phyloP scores from a whole-genome alignment of 306 rosid genomes.

The Lathyrus oleraceus region DNA sequence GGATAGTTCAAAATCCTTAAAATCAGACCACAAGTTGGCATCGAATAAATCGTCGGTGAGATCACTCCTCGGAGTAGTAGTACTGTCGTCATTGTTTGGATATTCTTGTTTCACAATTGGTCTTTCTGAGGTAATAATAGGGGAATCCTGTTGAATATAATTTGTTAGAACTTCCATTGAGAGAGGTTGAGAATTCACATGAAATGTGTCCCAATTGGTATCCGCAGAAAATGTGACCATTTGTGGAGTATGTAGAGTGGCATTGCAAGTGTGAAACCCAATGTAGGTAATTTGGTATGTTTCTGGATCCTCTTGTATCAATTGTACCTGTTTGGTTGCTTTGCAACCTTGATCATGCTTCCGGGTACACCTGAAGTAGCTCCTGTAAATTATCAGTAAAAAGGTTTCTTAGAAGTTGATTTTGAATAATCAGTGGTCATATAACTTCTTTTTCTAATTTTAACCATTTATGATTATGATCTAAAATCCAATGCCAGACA shows the following conservation, averaged over 20 bases:
- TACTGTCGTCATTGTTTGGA: constrained; percentile 29
- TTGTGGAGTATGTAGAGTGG: constrained; percentile 43
- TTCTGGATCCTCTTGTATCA: constrained; percentile 46
- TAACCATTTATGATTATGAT: too few relatives aligned
- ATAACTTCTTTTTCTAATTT: too few relatives aligned
- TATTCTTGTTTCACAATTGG: constrained; percentile 42
- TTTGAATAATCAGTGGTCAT: too few relatives aligned
- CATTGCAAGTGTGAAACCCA: constrained; percentile 70
- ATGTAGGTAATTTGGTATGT: constrained; percentile 62
- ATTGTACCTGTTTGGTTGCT: constrained; percentile 74
- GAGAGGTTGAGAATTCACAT: constrained; percentile 7
- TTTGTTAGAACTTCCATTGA: constrained; percentile 19
- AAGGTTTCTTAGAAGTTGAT: not conserved
- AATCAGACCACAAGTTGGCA: constrained; percentile 52
- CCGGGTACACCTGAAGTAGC: constrained; percentile 74
- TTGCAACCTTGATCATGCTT: constrained; percentile 67
- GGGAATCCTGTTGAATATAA: not conserved
- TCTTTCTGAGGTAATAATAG: not conserved
- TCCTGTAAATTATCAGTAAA: constrained; percentile 47
- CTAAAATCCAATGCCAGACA: too few relatives aligned
- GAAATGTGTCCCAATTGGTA: constrained; percentile 23
- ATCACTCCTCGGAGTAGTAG: constrained; percentile 41
- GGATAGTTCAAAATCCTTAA: constrained; percentile 50
- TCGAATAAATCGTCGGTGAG: constrained; percentile 40
- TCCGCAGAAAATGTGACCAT: constrained; percentile 38